These are phyloP conservation scores for Phlegmacium glaucopus DNA, from an alignment of 768 basidiomycete genomes.

Conservation along the genomic window DNA sequence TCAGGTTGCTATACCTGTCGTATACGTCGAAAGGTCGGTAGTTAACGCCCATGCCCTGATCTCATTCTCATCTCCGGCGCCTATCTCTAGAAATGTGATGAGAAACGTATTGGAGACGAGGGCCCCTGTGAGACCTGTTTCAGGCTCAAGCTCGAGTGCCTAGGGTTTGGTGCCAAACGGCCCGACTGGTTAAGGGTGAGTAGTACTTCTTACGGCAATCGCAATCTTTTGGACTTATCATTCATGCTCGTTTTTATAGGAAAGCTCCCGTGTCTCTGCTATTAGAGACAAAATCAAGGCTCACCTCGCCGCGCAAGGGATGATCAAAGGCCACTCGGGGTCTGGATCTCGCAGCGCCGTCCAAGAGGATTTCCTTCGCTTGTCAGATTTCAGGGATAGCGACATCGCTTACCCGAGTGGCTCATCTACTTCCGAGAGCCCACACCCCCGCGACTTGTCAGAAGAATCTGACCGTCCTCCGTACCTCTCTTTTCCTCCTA, in stretches of 20 bases:
- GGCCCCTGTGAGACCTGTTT: constrained; percentile 73
- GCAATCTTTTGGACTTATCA: background rate
- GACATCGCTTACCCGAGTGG: constrained; percentile 28
- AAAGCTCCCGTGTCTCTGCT: constrained; percentile 62
- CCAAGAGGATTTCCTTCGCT: constrained; percentile 50
- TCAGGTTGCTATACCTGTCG: constrained; percentile 88
- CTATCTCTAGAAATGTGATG: constrained; percentile 74
- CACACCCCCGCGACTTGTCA: constrained; percentile 22
- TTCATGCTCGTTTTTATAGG: constrained; percentile 43
- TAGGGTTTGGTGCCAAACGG: constrained; percentile 82
- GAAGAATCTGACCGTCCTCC: constrained; percentile 20
- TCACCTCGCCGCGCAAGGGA: constrained; percentile 77
- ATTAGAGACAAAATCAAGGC: constrained; percentile 77
- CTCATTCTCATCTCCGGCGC: constrained; percentile 3
- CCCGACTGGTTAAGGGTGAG: constrained; percentile 83
- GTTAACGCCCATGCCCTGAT: constrained; percentile 1
- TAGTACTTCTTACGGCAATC: constrained; percentile 14
- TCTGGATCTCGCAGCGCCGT: constrained; percentile 57
- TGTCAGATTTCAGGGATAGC: constrained; percentile 39
- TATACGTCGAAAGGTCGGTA: constrained; percentile 74
- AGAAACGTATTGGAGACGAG: constrained; percentile 46
- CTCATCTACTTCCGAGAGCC: constrained; percentile 32
- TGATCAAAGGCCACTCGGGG: constrained; percentile 87
- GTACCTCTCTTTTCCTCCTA: constrained; percentile 11
- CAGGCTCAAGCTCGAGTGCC: constrained; percentile 78